Base-by-base conservation (phyloP, 306 rosid genomes). In the Cicer judaicum region DNA sequence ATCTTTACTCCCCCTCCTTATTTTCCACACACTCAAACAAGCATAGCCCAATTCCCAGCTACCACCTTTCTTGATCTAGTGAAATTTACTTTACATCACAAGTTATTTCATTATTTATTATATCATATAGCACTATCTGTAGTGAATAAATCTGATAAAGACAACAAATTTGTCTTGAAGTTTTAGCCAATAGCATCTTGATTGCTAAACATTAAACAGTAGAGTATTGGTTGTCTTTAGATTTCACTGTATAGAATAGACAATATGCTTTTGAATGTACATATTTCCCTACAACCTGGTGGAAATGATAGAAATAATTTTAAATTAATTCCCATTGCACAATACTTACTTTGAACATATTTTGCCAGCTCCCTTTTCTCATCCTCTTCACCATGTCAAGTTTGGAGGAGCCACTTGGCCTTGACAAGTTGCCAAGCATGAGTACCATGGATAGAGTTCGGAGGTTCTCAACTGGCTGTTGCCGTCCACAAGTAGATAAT, bases 361-460 rank as follows among this genome's bases (percentile, higher is more conserved):
- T 75, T 65, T 79, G 68, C 61, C 54, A 76, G 85, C 47, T 81
- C 66, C 39, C 55, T 49, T 63, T 46, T 59, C 46, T 47, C 80
- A 55, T 76, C 78, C 36, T 34, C 79, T 64, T 83, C 74, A 82
- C 73, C 68, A 92, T 92, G 98, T 92, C 98, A 21, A 92, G 98
- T 76, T 82, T 92, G 93, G 94, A 90, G 87, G 91, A 92, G 82
- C 96, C 96, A 41, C 94, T 92, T 63, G 96, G 91, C 82, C 77
- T 86, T 86, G 94, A 92, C 86, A 92, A 92, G 77, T 71, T 92
- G 84, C 97, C 97, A 49, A 92, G 96, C 84, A 88, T 88, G 93
- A 87, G 73, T 61, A 89, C 97, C 50, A 77, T 85, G 14, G 93
- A 92, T 70, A 83, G 92, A 84, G 68, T 90, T 74, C 96, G 90